These are phyloP conservation scores for Salix caprea DNA, from an alignment of 345 rosid genomes.

Conservation along the genomic window DNA sequence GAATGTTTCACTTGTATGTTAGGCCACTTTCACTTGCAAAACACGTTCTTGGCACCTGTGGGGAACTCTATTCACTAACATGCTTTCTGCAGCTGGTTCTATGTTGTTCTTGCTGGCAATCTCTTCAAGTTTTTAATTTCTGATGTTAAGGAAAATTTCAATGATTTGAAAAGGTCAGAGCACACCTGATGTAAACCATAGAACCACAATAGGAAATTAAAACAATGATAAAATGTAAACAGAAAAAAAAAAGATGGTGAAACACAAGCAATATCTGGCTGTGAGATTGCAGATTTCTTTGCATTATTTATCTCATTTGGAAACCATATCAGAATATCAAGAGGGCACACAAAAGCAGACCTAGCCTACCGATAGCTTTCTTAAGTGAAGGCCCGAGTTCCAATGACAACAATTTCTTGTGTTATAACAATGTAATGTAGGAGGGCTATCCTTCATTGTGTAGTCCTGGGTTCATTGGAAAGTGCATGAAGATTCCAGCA, in stretches of 20 bases:
- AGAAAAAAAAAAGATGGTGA: not conserved
- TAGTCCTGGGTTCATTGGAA: not conserved
- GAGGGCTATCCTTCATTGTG: not conserved
- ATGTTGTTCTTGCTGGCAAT: constrained; percentile 3
- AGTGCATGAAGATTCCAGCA: not conserved
- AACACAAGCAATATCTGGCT: not conserved
- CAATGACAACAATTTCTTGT: not conserved
- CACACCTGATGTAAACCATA: not conserved
- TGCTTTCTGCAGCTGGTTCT: not conserved
- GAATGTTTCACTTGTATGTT: not conserved
- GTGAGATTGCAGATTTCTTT: not conserved
- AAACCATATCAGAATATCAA: not conserved
- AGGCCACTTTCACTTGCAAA: not conserved
- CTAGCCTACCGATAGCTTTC: not conserved
- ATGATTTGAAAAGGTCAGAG: constrained; percentile 1
- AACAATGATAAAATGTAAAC: not conserved
- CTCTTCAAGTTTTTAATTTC: constrained; percentile 18
- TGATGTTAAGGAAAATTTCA: not conserved
- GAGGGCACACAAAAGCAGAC: not conserved
- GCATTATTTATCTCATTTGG: not conserved
- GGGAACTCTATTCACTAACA: not conserved
- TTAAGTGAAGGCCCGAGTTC: not conserved
- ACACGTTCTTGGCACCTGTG: not conserved
- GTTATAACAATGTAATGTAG: not conserved
- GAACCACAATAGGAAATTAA: not conserved